Evolutionary conservation across 495 filamentous ascomycete species (phyloP), one percentile per base, ranked within the genome.

Genomic region (Xylaria grammica): DNA sequence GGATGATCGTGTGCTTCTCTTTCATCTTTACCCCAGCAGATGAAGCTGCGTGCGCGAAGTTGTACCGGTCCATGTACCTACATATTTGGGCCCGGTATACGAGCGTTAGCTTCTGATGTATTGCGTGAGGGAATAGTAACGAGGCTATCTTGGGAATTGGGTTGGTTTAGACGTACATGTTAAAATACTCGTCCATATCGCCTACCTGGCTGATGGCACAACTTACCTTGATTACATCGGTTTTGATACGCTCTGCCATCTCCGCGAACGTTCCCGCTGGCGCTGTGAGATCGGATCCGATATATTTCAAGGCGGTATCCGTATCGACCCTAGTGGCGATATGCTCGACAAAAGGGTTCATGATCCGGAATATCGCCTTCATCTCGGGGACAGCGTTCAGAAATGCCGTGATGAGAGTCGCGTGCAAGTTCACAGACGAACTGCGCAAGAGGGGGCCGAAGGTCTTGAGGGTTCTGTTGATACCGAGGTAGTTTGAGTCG

Each of bases 1-100:
- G 70, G 27, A 81, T 69, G 48, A 79, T 70, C 2, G 72, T 78
- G 45, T 79, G 67, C 0, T 34, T 44, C 24, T 72, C 42, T 51
- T 78, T 80, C 63, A 74, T 71, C 32, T 13, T 30, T 20, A 72
- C 56, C 9, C 62, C 49, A 8, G 69, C 50, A 3, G 5, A 20
- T n/a, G 48, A n/a, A 19, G 53, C 52, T 8, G n/a, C 53, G 1
- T 36, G 8, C 27, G 45, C 13, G 2, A 67, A 67, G 20, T 11
- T 9, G 4, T 53, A 1, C 20, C 22, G 7, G 10, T 22, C 1
- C 32, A 54, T 54, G 32, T 54, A 54, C 4, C 51, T 54, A 38
- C 36, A 54, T 7, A 42, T 3, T 36, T 22, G 19, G 20, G 30
- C 10, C n/a, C 30, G 3, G 32, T 20, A 26, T 24, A 22, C 11